Evolutionary conservation across 2,329 filamentous ascomycete genomes (phyloP).

Genomic region (Ambrosiella beaveri): DNA sequence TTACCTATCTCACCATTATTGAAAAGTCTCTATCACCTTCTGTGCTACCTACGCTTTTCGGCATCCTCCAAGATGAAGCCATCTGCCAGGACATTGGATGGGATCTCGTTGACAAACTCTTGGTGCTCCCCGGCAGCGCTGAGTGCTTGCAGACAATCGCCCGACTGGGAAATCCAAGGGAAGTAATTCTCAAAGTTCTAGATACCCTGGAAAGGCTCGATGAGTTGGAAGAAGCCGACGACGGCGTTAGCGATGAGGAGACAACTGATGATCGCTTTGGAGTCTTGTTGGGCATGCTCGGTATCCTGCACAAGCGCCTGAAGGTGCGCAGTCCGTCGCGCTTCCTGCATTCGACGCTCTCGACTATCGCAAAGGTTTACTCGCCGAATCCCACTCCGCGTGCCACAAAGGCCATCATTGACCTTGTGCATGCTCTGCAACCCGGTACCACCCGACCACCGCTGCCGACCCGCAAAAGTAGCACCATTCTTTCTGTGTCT

Average conservation of each 20-base stretch:
- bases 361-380: conserved; percentile 52
- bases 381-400: conserved; percentile 42
- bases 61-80: conserved; percentile 48
- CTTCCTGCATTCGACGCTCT: conserved; percentile 61
- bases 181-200: conserved; percentile 66
- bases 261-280: conserved; percentile 35
- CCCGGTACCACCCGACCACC: conserved; percentile 44
- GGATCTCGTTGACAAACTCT: conserved; percentile 63
- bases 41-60: conserved; percentile 48
- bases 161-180: conserved; percentile 59
- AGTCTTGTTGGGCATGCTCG: conserved; percentile 51
- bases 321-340: conserved; percentile 62
- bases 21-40: conserved; percentile 54
- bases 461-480: conserved; percentile 41
- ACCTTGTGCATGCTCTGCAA: conserved; percentile 52
- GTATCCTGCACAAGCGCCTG: conserved; percentile 55
- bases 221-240: conserved; percentile 20
- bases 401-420: conserved; percentile 46
- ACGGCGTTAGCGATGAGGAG: conserved; percentile 22
- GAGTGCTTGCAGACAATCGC: conserved; percentile 58
- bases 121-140: conserved; percentile 50
- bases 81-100: conserved; percentile 65
- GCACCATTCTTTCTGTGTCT: conserved; percentile 29
- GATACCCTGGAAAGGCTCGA: conserved; percentile 46
- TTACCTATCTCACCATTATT: conserved; percentile 64